Percentiles rank a stretch among this genome's conserved stretches.
Conservation (phyloP, 352 stramenopile species). For the Pythium rhizo-oryzae region DNA sequence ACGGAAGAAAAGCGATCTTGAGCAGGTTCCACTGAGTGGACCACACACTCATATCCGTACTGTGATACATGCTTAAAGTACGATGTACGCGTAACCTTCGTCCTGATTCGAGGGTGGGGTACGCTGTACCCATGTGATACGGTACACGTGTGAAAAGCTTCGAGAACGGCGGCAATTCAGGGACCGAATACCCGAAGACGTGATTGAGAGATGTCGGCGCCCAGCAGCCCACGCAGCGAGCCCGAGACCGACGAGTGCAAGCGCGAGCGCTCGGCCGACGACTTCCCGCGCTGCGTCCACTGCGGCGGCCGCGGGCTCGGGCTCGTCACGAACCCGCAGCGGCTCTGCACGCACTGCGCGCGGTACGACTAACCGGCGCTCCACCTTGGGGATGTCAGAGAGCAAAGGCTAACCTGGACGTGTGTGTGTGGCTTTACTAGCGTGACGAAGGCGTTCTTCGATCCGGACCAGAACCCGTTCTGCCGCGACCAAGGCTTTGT, state of each 20-base stretch:
- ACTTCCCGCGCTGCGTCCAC: slow-evolving; percentile 64
- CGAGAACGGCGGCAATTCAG: slow-evolving; percentile 10
- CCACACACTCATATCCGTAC: background rate
- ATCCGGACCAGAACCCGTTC: slow-evolving; percentile 65
- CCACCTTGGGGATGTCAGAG: background rate
- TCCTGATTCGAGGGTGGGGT: background rate
- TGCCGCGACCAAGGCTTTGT: slow-evolving; percentile 78
- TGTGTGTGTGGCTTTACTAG: slow-evolving; percentile 23
- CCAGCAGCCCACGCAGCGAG: slow-evolving; percentile 27
- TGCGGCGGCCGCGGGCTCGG: slow-evolving; percentile 73
- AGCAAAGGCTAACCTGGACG: background rate
- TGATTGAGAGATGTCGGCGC: slow-evolving; percentile 21
- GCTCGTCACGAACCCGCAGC: slow-evolving; percentile 72
- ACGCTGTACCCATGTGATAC: slow-evolving; percentile 12
- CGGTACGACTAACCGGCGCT: slow-evolving; percentile 33
- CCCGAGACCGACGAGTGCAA: background rate
- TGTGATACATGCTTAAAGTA: background rate
- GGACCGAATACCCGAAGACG: background rate
- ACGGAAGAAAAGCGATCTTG: slow-evolving; percentile 19
- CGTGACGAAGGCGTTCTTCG: slow-evolving; percentile 73
- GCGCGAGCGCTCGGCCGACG: slow-evolving; percentile 10
- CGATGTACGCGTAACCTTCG: background rate
- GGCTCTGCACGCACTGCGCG: slow-evolving; percentile 75
- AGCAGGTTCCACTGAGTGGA: background rate
- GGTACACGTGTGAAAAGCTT: slow-evolving; percentile 13